phyloP scores from a whole-genome alignment of 2,329 filamentous ascomycete genomes.

The Whalleya microplaca region DNA sequence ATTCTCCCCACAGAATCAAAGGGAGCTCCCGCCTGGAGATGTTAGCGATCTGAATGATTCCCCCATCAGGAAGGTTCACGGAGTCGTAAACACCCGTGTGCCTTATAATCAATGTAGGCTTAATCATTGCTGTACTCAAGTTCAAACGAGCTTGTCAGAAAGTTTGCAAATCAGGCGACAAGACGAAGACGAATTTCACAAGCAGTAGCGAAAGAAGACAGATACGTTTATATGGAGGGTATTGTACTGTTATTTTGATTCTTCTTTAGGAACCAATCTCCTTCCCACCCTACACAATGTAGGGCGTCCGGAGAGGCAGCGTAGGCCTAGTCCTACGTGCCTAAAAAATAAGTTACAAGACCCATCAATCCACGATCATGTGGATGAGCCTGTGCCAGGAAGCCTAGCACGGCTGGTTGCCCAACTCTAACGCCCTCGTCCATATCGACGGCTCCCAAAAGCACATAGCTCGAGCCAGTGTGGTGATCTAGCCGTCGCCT shows the following conservation, averaged over 20 bases:
- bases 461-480: conserved; percentile 14
- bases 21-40: conserved; percentile 16
- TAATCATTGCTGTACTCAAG: background rate
- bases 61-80: conserved; percentile 17
- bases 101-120: background rate
- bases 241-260: conserved; percentile 29
- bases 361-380: conserved; percentile 37
- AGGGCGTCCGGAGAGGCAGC: conserved; percentile 21
- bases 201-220: background rate
- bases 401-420: conserved; percentile 21
- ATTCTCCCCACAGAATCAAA: conserved; percentile 14
- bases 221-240: conserved; percentile 17
- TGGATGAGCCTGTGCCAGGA: conserved; percentile 26
- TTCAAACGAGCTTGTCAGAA: background rate
- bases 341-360: conserved; percentile 33
- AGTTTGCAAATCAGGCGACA: background rate
- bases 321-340: conserved; percentile 26
- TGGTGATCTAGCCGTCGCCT: conserved; percentile 20
- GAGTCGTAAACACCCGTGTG: background rate
- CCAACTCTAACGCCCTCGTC: conserved; percentile 23
- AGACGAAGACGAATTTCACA: conserved; percentile 10
- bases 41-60: background rate
- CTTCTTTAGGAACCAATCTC: conserved; percentile 19
- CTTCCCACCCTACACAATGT: conserved; percentile 4
- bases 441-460: conserved; percentile 15